Conservation (phyloP, 2,329 filamentous ascomycete genomes). For the Trichoderma aggressivum region DNA sequence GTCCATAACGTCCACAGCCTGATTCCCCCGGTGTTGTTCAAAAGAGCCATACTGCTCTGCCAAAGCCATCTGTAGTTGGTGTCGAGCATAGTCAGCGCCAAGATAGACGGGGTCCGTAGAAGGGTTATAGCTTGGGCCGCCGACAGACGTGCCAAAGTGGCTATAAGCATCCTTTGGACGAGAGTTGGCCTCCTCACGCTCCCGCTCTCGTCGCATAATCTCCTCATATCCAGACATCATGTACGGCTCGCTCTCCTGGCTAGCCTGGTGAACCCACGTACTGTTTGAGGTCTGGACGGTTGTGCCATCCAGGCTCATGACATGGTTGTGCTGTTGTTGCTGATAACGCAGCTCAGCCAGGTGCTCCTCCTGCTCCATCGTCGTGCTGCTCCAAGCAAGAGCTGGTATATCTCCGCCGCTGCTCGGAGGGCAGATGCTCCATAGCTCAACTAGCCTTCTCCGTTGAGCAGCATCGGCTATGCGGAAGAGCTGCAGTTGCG, state of each 20-base stretch:
- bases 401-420: conserved; percentile 52
- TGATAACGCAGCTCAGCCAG: conserved; percentile 60
- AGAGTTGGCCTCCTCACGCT: conserved; percentile 37
- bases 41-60: conserved; percentile 66
- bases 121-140: conserved; percentile 45
- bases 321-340: conserved; percentile 41
- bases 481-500: conserved; percentile 75
- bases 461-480: conserved; percentile 70
- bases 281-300: conserved; percentile 51
- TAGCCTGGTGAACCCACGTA: conserved; percentile 45
- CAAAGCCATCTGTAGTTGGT: conserved; percentile 56
- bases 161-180: conserved; percentile 42
- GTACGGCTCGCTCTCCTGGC: conserved; percentile 68
- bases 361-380: conserved; percentile 55
- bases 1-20: conserved; percentile 50
- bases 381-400: conserved; percentile 52
- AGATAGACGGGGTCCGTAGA: conserved; percentile 70
- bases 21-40: conserved; percentile 44
- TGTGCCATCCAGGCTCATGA: conserved; percentile 55
- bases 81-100: conserved; percentile 42
- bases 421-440: conserved; percentile 74
- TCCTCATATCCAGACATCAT: conserved; percentile 78
- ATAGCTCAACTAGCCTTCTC: conserved; percentile 74
- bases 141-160: conserved; percentile 42
- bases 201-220: conserved; percentile 61